Conservation (phyloP, 306 rosid species). For the Lathyrus tuberosus region DNA sequence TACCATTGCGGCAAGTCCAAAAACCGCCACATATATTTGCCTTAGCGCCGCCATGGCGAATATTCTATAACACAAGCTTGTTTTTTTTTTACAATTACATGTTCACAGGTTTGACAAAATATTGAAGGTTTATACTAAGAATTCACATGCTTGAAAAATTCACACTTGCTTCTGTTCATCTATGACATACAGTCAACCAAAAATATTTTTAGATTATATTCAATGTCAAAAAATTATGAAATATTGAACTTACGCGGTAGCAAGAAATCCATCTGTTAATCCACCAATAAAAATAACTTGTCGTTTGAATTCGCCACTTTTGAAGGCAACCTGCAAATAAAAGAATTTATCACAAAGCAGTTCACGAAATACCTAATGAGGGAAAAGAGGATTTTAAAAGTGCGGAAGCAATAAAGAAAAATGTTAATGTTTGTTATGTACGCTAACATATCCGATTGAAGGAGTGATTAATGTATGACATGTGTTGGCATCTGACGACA, state of each 20-base stretch:
- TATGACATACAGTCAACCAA: neutral
- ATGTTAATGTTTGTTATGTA: neutral
- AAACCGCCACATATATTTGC: too few relatives aligned
- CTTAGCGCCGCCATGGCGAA: too few relatives aligned
- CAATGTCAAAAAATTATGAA: conserved; percentile 14
- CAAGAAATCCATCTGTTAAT: conserved; percentile 89
- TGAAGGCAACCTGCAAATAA: conserved; percentile 84
- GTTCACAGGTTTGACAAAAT: neutral
- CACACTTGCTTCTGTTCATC: neutral
- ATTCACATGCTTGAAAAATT: neutral
- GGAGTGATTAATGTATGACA: neutral
- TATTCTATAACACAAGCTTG: too few relatives aligned
- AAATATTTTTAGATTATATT: neutral
- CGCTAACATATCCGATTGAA: neutral
- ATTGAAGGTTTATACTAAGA: neutral
- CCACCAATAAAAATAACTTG: conserved; percentile 97
- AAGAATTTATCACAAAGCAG: conserved; percentile 24
- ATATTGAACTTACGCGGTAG: conserved; percentile 67
- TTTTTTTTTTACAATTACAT: neutral
- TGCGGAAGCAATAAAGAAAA: conserved; percentile 1
- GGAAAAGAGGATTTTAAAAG: neutral
- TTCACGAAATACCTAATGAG: neutral
- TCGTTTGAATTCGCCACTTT: conserved; percentile 83
- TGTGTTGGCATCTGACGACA: too few relatives aligned
- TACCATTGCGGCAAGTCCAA: too few relatives aligned